Percentiles rank a stretch among this genome's conserved stretches.
Evolutionary conservation across 345 rosid species (phyloP).

Genomic region (Lepidium aucheri): DNA sequence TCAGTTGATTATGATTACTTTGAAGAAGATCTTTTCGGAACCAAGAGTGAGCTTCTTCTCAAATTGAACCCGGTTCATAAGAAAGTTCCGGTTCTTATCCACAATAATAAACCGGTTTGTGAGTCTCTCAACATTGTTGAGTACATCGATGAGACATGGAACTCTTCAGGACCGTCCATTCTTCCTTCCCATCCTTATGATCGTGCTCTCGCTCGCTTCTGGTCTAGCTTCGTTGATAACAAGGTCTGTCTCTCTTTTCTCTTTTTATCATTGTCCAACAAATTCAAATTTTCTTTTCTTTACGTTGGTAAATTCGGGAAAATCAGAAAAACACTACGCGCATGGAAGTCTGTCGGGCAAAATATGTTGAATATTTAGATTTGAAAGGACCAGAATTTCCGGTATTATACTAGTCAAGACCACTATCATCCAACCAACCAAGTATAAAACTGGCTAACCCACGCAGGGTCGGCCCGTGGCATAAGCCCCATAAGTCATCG

Average conservation of each 20-base stretch:
- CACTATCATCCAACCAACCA: too few species aligned
- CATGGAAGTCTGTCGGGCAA: too few species aligned
- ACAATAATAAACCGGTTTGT: constrained; percentile 20
- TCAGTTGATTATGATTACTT: constrained; percentile 20
- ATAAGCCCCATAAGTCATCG: too few species aligned
- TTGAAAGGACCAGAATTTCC: too few species aligned
- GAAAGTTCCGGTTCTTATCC: constrained; percentile 37
- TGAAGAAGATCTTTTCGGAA: constrained; percentile 20
- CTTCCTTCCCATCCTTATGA: constrained; percentile 54
- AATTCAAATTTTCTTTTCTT: background rate
- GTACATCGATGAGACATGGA: constrained; percentile 61
- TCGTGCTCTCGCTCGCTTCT: constrained; percentile 61
- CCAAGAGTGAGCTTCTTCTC: constrained; percentile 34
- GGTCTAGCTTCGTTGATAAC: constrained; percentile 56
- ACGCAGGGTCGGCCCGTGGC: too few species aligned
- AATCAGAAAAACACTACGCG: too few species aligned
- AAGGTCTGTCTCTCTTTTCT: constrained; percentile 28
- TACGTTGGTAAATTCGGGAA: too few species aligned
- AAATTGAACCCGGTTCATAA: constrained; percentile 30
- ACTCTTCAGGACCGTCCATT: constrained; percentile 38
- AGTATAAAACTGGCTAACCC: too few species aligned
- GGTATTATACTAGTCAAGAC: too few species aligned
- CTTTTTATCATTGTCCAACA: background rate
- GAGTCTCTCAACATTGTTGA: constrained; percentile 17
- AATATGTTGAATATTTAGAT: too few species aligned